A percentile compares a stretch with the other conserved stretches of the same genome.
phyloP scores from a whole-genome alignment of 2,329 filamentous ascomycete species.

The Aspergillus thermomutatus region DNA sequence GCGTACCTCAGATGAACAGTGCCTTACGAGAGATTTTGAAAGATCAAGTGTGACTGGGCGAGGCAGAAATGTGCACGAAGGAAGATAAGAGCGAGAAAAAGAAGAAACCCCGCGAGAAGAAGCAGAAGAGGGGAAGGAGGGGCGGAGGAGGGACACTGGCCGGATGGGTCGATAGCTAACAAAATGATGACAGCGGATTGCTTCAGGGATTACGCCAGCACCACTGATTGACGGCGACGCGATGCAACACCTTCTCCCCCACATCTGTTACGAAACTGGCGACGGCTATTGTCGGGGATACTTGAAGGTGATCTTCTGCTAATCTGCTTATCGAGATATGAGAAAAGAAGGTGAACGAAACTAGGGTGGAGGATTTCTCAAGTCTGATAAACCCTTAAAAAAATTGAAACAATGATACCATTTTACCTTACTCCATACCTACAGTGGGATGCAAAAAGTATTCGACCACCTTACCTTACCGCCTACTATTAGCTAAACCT shows the following conservation, averaged over 20 bases:
- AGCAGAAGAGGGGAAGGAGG: slow-evolving; percentile 16
- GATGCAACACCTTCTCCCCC: slow-evolving; percentile 32
- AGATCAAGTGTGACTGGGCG: slow-evolving; percentile 13
- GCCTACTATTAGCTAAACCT: no score
- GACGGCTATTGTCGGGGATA: slow-evolving; percentile 22
- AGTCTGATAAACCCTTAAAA: neutral
- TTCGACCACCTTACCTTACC: no score
- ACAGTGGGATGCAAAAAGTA: no score
- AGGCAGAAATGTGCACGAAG: slow-evolving; percentile 12
- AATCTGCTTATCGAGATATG: neutral
- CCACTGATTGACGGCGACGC: slow-evolving; percentile 25
- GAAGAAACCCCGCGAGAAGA: slow-evolving; percentile 16
- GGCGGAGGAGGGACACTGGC: slow-evolving; percentile 15
- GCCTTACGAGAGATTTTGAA: slow-evolving; percentile 23
- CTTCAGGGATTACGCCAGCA: slow-evolving; percentile 24
- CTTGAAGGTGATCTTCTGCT: neutral
- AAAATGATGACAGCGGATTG: slow-evolving; percentile 19
- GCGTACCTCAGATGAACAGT: slow-evolving; percentile 41
- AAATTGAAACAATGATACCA: neutral
- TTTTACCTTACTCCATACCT: no score
- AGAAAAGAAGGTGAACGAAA: neutral
- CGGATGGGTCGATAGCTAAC: slow-evolving; percentile 26
- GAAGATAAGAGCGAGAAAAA: slow-evolving; percentile 10
- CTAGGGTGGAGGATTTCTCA: slow-evolving; percentile 6
- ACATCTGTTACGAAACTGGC: slow-evolving; percentile 24